Conservation (phyloP, 176 grass and related monocot genomes). For the Oryza meridionalis region DNA sequence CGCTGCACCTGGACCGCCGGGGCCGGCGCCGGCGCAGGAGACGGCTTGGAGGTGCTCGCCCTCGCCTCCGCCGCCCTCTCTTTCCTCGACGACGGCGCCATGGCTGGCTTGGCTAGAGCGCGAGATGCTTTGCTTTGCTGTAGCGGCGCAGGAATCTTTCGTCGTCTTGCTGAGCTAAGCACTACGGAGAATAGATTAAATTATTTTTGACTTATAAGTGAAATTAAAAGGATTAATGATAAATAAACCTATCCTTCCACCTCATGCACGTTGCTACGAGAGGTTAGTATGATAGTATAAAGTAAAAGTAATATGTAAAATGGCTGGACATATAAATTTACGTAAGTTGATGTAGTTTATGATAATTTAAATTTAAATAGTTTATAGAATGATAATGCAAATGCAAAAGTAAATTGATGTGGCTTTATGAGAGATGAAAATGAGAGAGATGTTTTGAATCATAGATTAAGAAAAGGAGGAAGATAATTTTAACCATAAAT, state of each 20-base stretch:
- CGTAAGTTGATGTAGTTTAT: too few species aligned
- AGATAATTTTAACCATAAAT: too few species aligned
- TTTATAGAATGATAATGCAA: too few species aligned
- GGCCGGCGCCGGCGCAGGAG: neutral
- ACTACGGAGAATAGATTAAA: neutral
- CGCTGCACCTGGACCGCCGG: slow-evolving; percentile 39
- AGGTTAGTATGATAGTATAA: too few species aligned
- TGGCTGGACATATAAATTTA: too few species aligned
- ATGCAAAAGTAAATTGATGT: too few species aligned
- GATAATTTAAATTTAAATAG: too few species aligned
- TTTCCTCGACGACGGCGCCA: slow-evolving; percentile 46
- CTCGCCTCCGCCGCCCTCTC: slow-evolving; percentile 30
- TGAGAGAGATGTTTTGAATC: too few species aligned
- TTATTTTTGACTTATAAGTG: neutral
- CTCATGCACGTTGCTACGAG: too few species aligned
- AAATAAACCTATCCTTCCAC: neutral
- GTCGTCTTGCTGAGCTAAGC: neutral
- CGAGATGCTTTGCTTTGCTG: neutral
- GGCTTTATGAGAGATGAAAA: too few species aligned
- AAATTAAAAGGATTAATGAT: neutral
- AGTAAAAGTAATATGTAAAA: too few species aligned
- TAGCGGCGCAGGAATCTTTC: neutral
- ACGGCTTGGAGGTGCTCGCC: slow-evolving; percentile 25
- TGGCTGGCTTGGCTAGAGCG: neutral
- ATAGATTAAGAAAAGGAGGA: too few species aligned